Evolutionary conservation across 108 stramenopile genomes (phyloP).

Genomic region (Skeletonema tropicum): DNA sequence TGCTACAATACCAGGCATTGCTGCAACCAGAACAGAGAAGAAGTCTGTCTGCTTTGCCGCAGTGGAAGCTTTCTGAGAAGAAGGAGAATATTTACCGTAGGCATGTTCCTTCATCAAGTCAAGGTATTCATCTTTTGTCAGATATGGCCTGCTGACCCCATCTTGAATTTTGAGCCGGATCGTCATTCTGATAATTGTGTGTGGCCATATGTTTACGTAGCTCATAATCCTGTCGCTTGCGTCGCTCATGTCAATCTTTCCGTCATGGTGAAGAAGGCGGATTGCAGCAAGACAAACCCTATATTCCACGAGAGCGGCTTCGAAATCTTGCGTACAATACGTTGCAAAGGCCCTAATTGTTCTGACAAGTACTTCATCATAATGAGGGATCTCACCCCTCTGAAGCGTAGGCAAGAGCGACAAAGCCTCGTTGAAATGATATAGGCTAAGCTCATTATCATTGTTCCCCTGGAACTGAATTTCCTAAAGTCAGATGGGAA

Average conservation of each 20-base stretch:
- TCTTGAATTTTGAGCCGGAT: conserved; percentile 1
- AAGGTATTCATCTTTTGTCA: background rate
- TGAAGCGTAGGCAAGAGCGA: conserved; percentile 6
- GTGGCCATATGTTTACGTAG: background rate
- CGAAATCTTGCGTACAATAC: background rate
- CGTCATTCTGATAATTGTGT: background rate
- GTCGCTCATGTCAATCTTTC: conserved; percentile 1
- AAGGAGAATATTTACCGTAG: background rate
- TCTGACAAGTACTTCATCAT: background rate
- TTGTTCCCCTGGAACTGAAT: background rate
- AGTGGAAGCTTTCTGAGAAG: background rate
- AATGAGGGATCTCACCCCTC: background rate
- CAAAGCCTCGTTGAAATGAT: background rate
- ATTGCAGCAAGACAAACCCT: background rate
- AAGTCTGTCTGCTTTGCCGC: background rate
- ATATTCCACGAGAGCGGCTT: background rate
- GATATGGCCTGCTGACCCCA: background rate
- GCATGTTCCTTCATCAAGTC: conserved; percentile 10
- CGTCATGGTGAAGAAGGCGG: conserved; percentile 1
- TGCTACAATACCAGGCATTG: background rate
- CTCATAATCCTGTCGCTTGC: background rate
- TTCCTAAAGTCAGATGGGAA: background rate
- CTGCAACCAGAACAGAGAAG: background rate
- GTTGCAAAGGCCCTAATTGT: background rate
- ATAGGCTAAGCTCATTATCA: background rate